phyloP scores from a whole-genome alignment of 805 yeast genomes.

The Candida endomychidarum region DNA sequence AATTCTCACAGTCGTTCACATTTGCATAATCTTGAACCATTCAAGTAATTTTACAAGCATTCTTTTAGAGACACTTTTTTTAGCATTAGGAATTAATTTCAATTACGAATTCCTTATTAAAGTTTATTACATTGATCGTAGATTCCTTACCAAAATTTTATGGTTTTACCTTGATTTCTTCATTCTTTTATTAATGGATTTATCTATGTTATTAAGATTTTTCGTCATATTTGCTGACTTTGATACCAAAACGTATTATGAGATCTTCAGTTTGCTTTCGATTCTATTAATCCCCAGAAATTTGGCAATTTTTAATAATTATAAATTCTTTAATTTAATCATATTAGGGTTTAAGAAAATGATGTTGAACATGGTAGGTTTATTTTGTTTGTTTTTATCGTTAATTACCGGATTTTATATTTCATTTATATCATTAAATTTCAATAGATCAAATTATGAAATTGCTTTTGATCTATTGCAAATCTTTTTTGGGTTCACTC shows the following conservation, averaged over 20 bases:
- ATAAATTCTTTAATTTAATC: slow-evolving; percentile 52
- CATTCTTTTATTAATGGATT: slow-evolving; percentile 39
- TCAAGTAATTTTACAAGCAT: slow-evolving; percentile 11
- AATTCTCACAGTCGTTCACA: slow-evolving; percentile 19
- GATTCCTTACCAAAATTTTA: slow-evolving; percentile 47
- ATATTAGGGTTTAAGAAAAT: slow-evolving; percentile 51
- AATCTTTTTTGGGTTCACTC: slow-evolving; percentile 57
- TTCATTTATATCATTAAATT: slow-evolving; percentile 49
- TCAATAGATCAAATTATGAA: slow-evolving; percentile 38
- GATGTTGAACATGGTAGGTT: slow-evolving; percentile 50
- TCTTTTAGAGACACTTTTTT: slow-evolving; percentile 37
- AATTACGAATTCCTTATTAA: slow-evolving; percentile 48
- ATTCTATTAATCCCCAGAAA: slow-evolving; percentile 51
- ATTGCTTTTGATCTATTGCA: slow-evolving; percentile 53
- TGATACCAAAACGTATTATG: slow-evolving; percentile 23
- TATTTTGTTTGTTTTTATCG: slow-evolving; percentile 48
- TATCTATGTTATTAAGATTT: slow-evolving; percentile 27
- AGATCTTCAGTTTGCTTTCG: slow-evolving; percentile 43
- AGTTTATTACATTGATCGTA: slow-evolving; percentile 43
- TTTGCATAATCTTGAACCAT: slow-evolving; percentile 28
- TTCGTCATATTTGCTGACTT: slow-evolving; percentile 17
- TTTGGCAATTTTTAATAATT: slow-evolving; percentile 50
- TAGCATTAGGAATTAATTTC: slow-evolving; percentile 47
- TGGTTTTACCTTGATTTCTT: slow-evolving; percentile 53
- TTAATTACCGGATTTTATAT: slow-evolving; percentile 56